A percentile compares a stretch with the other conserved stretches of the same genome.
phyloP scores from a whole-genome alignment of 179 eudicot species.

The Sideroxylon spinosum region DNA sequence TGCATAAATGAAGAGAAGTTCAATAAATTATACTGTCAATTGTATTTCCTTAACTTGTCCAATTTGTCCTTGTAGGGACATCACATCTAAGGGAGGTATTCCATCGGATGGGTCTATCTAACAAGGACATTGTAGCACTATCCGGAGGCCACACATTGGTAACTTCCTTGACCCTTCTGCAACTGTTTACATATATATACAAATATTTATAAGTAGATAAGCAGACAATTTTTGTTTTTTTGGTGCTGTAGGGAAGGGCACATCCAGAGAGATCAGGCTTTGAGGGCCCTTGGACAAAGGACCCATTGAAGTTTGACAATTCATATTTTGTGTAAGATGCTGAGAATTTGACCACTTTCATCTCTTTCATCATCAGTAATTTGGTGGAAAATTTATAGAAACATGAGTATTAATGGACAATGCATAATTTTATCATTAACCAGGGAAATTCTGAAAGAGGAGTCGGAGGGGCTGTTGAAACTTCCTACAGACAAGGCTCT shows the following conservation, averaged over 20 bases:
- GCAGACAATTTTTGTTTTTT: background rate
- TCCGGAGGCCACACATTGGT: constrained; percentile 92
- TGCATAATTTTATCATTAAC: background rate
- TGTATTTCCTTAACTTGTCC: background rate
- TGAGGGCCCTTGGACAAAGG: constrained; percentile 73
- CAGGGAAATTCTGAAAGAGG: constrained; percentile 62
- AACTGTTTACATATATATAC: background rate
- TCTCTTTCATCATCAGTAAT: background rate
- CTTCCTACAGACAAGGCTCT: constrained; percentile 72
- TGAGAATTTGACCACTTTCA: constrained; percentile 2
- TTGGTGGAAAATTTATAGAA: background rate
- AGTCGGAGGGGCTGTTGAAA: constrained; percentile 49
- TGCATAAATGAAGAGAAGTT: background rate
- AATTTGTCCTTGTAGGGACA: constrained; percentile 37
- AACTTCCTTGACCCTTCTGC: background rate
- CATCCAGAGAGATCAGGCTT: constrained; percentile 76
- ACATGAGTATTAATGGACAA: background rate
- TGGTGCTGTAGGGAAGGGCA: constrained; percentile 60
- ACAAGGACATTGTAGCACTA: constrained; percentile 76
- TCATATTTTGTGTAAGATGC: constrained; percentile 64
- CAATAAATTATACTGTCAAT: background rate
- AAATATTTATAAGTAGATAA: background rate
- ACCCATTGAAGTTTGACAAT: constrained; percentile 79
- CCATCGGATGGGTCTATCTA: constrained; percentile 74
- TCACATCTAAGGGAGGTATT: constrained; percentile 61